A percentile compares a stretch with the other conserved stretches of the same genome.
phyloP scores from a whole-genome alignment of 768 basidiomycete species.

The Mycena leptocephala region DNA sequence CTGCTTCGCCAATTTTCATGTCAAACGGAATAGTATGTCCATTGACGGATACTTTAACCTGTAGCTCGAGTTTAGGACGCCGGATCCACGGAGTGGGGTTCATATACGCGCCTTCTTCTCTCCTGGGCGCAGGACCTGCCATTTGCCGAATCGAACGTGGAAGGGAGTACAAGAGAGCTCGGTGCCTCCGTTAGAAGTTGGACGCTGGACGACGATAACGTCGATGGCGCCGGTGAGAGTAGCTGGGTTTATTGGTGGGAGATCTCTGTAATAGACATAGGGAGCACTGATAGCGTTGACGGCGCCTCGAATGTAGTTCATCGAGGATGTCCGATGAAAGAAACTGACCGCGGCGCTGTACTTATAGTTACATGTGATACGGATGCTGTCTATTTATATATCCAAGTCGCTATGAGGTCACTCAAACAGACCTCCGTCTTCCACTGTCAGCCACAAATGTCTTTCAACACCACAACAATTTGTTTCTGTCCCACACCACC shows the following conservation, averaged over 20 bases:
- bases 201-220: slow-evolving; percentile 94
- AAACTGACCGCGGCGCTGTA: background rate
- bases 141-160: slow-evolving; percentile 98
- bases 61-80: slow-evolving; percentile 6
- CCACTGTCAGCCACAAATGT: background rate
- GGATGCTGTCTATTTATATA: background rate
- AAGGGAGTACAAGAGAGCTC: slow-evolving; percentile 95
- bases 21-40: slow-evolving; percentile 89
- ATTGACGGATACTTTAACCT: slow-evolving; percentile 94
- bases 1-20: slow-evolving; percentile 99
- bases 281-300: slow-evolving; percentile 89
- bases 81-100: background rate
- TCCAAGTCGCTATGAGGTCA: background rate
- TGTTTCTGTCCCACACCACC: background rate
- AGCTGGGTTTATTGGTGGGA: slow-evolving; percentile 92
- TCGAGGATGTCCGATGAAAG: slow-evolving; percentile 48
- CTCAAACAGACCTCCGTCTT: background rate
- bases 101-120: slow-evolving; percentile 85
- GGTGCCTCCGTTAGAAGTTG: slow-evolving; percentile 71
- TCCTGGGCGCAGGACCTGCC: slow-evolving; percentile 92
- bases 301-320: slow-evolving; percentile 93
- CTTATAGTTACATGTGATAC: background rate
- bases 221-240: slow-evolving; percentile 99
- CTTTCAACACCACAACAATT: background rate
- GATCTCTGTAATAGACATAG: slow-evolving; percentile 91